These are phyloP conservation scores for Choanephora cucurbitarum DNA, from an alignment of 371 early-diverging fungal genomes.

Conservation along the genomic window DNA sequence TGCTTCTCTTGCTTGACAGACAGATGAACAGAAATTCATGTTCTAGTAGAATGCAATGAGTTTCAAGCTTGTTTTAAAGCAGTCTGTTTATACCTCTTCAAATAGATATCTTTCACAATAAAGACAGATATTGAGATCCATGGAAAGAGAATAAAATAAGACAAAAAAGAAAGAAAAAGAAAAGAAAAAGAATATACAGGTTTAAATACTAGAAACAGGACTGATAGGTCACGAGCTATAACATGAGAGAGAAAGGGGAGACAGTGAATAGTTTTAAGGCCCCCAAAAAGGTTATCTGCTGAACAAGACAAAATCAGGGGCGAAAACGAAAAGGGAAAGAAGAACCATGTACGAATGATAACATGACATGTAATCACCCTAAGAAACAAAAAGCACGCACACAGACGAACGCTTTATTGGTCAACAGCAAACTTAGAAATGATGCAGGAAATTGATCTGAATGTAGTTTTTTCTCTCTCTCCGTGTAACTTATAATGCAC, in stretches of 20 bases:
- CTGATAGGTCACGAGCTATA: neutral
- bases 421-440: too few species aligned
- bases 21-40: constrained; percentile 22
- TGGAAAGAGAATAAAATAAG: constrained; percentile 12
- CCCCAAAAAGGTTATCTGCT: too few species aligned
- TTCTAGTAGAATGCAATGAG: constrained; percentile 18
- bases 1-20: constrained; percentile 30
- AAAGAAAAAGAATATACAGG: neutral
- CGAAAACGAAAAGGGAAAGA: too few species aligned
- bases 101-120: constrained; percentile 30
- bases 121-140: constrained; percentile 31
- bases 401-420: neutral
- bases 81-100: constrained; percentile 28
- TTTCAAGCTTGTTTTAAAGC: too few species aligned
- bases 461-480: too few species aligned
- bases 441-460: too few species aligned
- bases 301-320: too few species aligned
- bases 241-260: neutral
- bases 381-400: neutral
- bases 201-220: neutral
- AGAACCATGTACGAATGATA: too few species aligned
- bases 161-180: constrained; percentile 9
- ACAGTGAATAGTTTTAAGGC: neutral
- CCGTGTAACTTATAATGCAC: too few species aligned
- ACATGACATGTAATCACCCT: neutral